A percentile compares a stretch with the other conserved stretches of the same genome.
Conservation (phyloP, 2,329 filamentous ascomycete species). For the Talaromyces sp. region DNA sequence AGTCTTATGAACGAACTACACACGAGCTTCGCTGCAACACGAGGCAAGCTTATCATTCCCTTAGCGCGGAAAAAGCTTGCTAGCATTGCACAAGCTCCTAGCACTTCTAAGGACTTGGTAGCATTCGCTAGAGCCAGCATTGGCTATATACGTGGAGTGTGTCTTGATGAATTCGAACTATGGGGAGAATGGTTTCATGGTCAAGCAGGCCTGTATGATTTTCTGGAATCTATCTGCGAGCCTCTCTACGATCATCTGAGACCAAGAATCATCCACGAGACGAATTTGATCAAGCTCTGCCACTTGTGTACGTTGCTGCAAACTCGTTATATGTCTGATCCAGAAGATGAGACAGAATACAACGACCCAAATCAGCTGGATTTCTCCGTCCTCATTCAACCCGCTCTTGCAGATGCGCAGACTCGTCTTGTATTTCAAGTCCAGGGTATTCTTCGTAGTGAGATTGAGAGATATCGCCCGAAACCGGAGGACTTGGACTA, state of each 20-base stretch:
- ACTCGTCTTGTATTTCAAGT: slow-evolving; percentile 64
- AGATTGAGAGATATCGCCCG: slow-evolving; percentile 64
- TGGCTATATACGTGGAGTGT: slow-evolving; percentile 62
- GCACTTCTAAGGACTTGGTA: slow-evolving; percentile 60
- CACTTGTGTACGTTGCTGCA: slow-evolving; percentile 64
- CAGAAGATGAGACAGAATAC: slow-evolving; percentile 52
- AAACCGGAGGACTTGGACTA: slow-evolving; percentile 64
- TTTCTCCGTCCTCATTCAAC: slow-evolving; percentile 60
- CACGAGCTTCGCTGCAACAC: slow-evolving; percentile 58
- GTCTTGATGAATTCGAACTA: slow-evolving; percentile 63
- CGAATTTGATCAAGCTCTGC: slow-evolving; percentile 62
- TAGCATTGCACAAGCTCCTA: slow-evolving; percentile 56
- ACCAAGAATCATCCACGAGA: slow-evolving; percentile 64
- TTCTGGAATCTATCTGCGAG: slow-evolving; percentile 64
- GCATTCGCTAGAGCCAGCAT: slow-evolving; percentile 62
- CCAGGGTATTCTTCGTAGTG: slow-evolving; percentile 59
- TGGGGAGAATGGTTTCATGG: slow-evolving; percentile 66
- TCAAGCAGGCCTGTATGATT: slow-evolving; percentile 61
- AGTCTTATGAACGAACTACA: slow-evolving; percentile 63
- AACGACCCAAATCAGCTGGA: slow-evolving; percentile 54
- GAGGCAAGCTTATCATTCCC: slow-evolving; percentile 57
- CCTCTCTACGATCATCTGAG: slow-evolving; percentile 64
- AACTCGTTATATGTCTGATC: slow-evolving; percentile 60
- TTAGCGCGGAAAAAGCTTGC: slow-evolving; percentile 59
- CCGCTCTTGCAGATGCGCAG: slow-evolving; percentile 64